phyloP scores from a whole-genome alignment of 2,329 filamentous ascomycete species.

The Raffaelea ambrosiae region DNA sequence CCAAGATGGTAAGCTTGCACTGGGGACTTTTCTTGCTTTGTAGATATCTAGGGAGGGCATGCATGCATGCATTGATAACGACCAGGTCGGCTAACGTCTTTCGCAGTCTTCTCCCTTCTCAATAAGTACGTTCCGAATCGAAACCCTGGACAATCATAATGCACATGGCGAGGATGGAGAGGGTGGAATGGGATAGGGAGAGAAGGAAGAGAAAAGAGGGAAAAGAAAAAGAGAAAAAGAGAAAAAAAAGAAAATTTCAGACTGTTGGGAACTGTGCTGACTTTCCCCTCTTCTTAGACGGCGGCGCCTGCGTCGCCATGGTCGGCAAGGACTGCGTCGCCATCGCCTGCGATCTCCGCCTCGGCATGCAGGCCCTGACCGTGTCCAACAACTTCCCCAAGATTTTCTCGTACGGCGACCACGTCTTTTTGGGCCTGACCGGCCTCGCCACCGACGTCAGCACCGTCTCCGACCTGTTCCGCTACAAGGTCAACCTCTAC shows the following conservation, averaged over 20 bases:
- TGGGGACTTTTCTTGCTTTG: neutral
- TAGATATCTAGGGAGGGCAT: no score
- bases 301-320: conserved; percentile 96
- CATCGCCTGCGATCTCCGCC: conserved; percentile 96
- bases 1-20: conserved; percentile 25
- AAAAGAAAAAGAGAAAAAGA: neutral
- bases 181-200: conserved; percentile 4
- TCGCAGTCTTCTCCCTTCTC: conserved; percentile 80
- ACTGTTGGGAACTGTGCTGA: neutral
- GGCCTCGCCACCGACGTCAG: conserved; percentile 93
- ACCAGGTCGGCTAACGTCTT: conserved; percentile 15
- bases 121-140: conserved; percentile 61
- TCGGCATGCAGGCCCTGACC: conserved; percentile 91
- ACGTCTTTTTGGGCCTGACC: conserved; percentile 86
- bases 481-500: conserved; percentile 99
- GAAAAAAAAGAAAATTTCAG: no score
- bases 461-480: conserved; percentile 93
- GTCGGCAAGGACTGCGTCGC: conserved; percentile 99
- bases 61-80: no score
- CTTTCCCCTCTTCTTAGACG: conserved; percentile 37
- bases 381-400: conserved; percentile 99
- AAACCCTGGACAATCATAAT: no score
- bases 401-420: conserved; percentile 91
- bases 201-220: neutral
- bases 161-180: no score